Conservation (phyloP, 148 eudicot genomes). For the Fagopyrum tataricum region DNA sequence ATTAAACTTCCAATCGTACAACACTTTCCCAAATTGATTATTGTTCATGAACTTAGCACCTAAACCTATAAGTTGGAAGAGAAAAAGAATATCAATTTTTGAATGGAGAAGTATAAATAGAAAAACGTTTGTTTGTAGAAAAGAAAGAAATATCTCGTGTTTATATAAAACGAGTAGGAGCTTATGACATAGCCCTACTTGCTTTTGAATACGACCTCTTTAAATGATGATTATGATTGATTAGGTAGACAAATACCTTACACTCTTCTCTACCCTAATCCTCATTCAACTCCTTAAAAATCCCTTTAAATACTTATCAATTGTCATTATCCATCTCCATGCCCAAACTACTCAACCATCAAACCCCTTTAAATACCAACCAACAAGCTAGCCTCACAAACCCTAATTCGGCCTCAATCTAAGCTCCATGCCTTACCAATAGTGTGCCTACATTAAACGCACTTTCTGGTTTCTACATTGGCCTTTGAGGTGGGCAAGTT, state of each 20-base stretch:
- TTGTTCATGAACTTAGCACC: neutral
- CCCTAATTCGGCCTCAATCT: neutral
- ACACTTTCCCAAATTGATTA: neutral
- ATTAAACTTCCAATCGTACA: no score
- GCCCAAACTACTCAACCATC: neutral
- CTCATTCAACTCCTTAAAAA: neutral
- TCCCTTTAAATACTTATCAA: neutral
- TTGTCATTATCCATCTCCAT: neutral
- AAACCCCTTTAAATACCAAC: neutral
- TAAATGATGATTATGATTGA: neutral
- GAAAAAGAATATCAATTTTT: no score
- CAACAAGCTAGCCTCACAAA: neutral
- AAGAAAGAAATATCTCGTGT: neutral
- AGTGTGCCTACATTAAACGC: neutral
- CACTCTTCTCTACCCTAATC: neutral
- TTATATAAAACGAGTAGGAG: neutral
- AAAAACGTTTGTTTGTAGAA: no score
- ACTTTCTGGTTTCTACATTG: no score
- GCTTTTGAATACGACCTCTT: neutral
- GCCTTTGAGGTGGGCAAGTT: neutral
- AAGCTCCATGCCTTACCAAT: neutral
- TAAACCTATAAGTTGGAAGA: neutral
- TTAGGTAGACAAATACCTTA: slow-evolving; percentile 4
- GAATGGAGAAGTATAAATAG: no score
- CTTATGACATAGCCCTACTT: neutral